Evolutionary conservation across 2,329 filamentous ascomycete genomes (phyloP).

Genomic region (Claviceps sp.): DNA sequence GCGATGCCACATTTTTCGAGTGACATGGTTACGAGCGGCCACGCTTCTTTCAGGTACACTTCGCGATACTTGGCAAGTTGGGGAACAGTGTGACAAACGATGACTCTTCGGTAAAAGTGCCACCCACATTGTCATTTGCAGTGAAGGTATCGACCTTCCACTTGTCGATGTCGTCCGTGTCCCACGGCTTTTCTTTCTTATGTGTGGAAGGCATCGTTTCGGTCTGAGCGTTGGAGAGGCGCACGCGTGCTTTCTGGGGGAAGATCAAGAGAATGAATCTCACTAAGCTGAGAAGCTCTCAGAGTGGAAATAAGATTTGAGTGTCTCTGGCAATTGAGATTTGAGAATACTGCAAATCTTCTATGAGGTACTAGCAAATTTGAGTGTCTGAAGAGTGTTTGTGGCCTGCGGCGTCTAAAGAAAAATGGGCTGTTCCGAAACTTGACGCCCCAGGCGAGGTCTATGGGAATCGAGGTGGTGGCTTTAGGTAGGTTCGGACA

Average conservation of each 20-base stretch:
- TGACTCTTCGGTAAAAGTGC: constrained; percentile 84
- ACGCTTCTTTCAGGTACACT: constrained; percentile 81
- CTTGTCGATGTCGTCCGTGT: constrained; percentile 93
- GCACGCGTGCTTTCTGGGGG: neutral
- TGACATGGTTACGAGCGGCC: constrained; percentile 78
- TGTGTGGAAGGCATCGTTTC: constrained; percentile 69
- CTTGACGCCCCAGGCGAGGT: constrained; percentile 46
- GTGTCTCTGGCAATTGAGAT: neutral
- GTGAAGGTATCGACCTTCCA: constrained; percentile 88
- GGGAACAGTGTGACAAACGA: constrained; percentile 81
- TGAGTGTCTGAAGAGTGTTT: neutral
- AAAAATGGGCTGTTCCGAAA: neutral
- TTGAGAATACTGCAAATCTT: neutral
- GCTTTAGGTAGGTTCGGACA: constrained; percentile 27
- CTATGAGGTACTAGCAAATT: constrained; percentile 16
- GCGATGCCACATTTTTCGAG: constrained; percentile 81
- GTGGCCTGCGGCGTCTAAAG: neutral
- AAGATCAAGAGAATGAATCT: neutral
- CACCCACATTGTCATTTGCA: constrained; percentile 69
- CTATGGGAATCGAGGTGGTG: constrained; percentile 59
- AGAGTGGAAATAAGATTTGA: neutral
- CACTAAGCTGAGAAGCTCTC: neutral
- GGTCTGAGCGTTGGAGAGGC: neutral
- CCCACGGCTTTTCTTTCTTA: constrained; percentile 85
- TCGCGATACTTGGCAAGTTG: constrained; percentile 96